Evolutionary conservation across 2,329 filamentous ascomycete species (phyloP), one percentile per base, ranked within the genome.

Genomic region (Aurifilum marmelostoma): DNA sequence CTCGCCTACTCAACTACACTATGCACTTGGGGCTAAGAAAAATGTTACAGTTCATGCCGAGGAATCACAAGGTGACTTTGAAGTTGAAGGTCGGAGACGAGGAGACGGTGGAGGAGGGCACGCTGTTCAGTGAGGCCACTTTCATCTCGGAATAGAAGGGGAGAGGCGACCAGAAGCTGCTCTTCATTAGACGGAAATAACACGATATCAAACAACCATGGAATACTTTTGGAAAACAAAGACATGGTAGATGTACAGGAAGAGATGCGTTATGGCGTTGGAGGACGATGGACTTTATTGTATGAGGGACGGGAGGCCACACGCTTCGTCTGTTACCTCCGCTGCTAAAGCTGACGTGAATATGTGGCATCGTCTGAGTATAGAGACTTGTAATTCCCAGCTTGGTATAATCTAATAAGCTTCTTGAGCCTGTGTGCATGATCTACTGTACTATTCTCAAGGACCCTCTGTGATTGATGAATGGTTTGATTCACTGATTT

Each of bases 81-180:
- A 95, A 96, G 84, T 76, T 99, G 74, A 96, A 94, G 81, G 85
- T 95, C 72, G 94, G 92, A 63, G 94, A 94, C 69, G 85, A 75
- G n/a, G 91, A 94, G 75, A 87, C 89, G 71, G 84, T 85, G 24
- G 95, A 98, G 80, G 84, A 94, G 76, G 96, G 96, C 62, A 83
- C 82, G 61, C 81, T 97, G 67, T 97, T 97, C 81, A 89, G 88
- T 68, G 96, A 99, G 83, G 94, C 96, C 2, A 97, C 94, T n/a
- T 99, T 98, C 83, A 97, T 99, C 81, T 94, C 91, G 65, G 91
- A 83, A 72, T 80, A 78, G 74, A 73, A 65, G 47, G 27, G 50
- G 24, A 21, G 21, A 21, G 34, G 8, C 12, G 27, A 47, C 18
- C 43, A n/a, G 1, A 47, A 39, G 16, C 32, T 12, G 24, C 52